Evolutionary conservation across 352 stramenopile genomes (phyloP).

Genomic region (Globisporangium abappressorium): DNA sequence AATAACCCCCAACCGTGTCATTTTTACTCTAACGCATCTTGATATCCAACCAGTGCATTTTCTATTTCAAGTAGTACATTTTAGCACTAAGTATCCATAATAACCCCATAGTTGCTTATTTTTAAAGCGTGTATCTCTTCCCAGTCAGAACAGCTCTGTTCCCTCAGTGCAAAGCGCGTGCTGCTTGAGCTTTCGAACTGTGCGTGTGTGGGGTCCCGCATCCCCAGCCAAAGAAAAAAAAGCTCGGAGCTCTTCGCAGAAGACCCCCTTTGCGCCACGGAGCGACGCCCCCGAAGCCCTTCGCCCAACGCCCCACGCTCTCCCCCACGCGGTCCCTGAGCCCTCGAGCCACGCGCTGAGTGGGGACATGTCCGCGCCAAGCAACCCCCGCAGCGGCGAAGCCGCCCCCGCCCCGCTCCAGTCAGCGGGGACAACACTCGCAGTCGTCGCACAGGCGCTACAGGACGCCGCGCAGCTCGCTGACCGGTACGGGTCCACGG

Average conservation of each 20-base stretch:
- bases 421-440: slow-evolving; percentile 6
- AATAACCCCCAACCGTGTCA: background rate
- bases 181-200: background rate
- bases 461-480: slow-evolving; percentile 37
- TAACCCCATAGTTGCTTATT: background rate
- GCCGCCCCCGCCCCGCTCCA: background rate
- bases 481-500: slow-evolving; percentile 30
- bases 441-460: slow-evolving; percentile 24
- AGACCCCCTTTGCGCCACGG: slow-evolving; percentile 3
- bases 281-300: background rate
- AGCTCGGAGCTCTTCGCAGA: slow-evolving; percentile 9
- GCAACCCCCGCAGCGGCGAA: slow-evolving; percentile 5
- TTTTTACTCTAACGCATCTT: background rate
- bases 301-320: background rate
- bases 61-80: background rate
- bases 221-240: slow-evolving; percentile 17
- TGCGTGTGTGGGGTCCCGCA: background rate
- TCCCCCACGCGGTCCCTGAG: background rate
- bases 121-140: background rate
- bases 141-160: background rate
- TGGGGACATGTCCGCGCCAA: background rate
- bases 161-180: background rate
- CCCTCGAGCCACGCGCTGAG: background rate
- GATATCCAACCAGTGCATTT: background rate
- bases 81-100: background rate